phyloP scores from a whole-genome alignment of 176 grass and related monocot species.

The maize (Zea mays) region DNA sequence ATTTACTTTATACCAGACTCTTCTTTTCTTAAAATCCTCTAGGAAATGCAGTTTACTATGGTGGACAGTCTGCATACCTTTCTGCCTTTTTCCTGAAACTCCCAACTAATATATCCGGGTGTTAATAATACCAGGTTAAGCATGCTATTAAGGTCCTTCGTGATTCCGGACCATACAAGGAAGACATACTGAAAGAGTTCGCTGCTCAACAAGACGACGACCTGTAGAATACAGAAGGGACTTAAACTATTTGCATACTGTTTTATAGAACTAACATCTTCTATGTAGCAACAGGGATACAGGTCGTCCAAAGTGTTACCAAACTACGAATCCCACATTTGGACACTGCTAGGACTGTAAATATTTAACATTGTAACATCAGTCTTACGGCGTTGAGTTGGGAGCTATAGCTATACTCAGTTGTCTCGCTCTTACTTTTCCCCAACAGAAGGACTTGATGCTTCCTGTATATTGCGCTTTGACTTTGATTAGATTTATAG shows the following conservation, averaged over 20 bases:
- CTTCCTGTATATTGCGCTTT: background rate
- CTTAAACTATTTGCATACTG: background rate
- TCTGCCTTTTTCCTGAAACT: background rate
- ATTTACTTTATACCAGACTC: slow-evolving; percentile 8
- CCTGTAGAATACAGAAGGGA: slow-evolving; percentile 18
- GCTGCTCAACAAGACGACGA: slow-evolving; percentile 3
- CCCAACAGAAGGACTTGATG: background rate
- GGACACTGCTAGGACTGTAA: slow-evolving; percentile 49
- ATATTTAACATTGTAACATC: slow-evolving; percentile 18
- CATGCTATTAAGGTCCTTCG: slow-evolving; percentile 61
- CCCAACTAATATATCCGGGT: slow-evolving; percentile 20
- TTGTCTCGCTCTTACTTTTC: background rate
- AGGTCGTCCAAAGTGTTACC: background rate
- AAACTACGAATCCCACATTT: background rate
- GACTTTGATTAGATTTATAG: background rate
- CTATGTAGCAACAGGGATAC: slow-evolving; percentile 21
- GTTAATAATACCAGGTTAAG: slow-evolving; percentile 64
- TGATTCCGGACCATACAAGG: slow-evolving; percentile 76
- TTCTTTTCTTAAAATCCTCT: background rate
- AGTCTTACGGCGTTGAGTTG: background rate
- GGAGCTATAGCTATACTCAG: background rate
- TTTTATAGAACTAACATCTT: background rate
- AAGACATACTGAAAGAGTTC: slow-evolving; percentile 54
- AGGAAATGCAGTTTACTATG: background rate
- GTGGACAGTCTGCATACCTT: background rate